Base-by-base conservation (phyloP, 441 rosid species). In the Populus hybrid region DNA sequence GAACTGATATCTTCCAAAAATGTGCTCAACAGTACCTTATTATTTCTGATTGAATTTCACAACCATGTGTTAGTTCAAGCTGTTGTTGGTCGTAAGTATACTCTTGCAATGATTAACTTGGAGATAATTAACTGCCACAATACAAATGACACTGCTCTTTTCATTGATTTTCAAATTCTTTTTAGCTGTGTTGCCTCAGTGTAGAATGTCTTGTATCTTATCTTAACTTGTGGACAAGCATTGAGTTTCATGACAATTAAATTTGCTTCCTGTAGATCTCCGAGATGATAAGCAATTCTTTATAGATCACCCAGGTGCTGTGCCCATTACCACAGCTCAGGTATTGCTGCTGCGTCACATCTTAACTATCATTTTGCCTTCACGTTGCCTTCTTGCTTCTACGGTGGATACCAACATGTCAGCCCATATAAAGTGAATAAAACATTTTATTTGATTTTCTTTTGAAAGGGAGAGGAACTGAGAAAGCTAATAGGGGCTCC, bases 201-300 rank as follows among this genome's bases (percentile, higher is more conserved):
- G 12, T 34, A 9, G 30, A 64, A 28, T 67, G 14, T 21, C 19
- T 42, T 26, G 7, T 4, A 6, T n/a, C 59, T 21, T 30, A 28
- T 6, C 23, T 38, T 36, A 59, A 23, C 24, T 28, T 32, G 35
- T 67, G 50, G 24, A 19, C 63, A 50, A 59, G 21, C 28, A 57
- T 34, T 59, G 16, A 59, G 79, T 71, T 72, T 74, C 76, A 63
- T 10, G 50, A 73, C 63, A 11, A 46, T 68, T 59, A 68, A 38
- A 69, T 81, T 76, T 81, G 74, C 75, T 78, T 77, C 42, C 74
- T 84, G 76, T 79, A 95, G 98, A 94, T 87, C 94, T 94, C 72
- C 95, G 95, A 34, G 98, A 94, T 81, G 98, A 94, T 81, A 88
- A 88, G 83, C 94, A 91, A 57, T 94, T 83, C 84, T 82, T 91